These are phyloP conservation scores for Pythium phragmitis DNA, from an alignment of 352 stramenopile species.

Conservation along the genomic window DNA sequence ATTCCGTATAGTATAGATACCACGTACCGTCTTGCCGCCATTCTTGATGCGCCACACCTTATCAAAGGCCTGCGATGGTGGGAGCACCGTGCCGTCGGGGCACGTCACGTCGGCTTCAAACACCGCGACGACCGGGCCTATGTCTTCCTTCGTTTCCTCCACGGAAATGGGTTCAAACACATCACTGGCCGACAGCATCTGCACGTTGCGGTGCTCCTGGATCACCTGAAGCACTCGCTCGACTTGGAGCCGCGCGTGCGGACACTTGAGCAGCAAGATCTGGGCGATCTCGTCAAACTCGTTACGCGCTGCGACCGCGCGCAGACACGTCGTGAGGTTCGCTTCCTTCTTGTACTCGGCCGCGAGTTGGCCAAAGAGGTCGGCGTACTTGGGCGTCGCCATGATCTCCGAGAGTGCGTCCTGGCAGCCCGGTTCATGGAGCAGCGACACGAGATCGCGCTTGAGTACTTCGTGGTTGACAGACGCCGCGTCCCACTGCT, in stretches of 20 bases:
- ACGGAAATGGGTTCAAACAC: conserved; percentile 70
- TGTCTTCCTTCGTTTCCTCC: conserved; percentile 70
- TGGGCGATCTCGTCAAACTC: conserved; percentile 74
- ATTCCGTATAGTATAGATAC: not conserved
- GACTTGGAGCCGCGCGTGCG: conserved; percentile 66
- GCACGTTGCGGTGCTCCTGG: conserved; percentile 64
- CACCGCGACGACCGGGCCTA: conserved; percentile 65
- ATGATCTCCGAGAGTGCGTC: conserved; percentile 76
- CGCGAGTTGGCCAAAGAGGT: conserved; percentile 61
- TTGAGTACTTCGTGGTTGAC: conserved; percentile 60
- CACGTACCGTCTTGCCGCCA: conserved; percentile 45
- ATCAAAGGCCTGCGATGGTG: conserved; percentile 64
- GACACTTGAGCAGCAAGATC: conserved; percentile 73
- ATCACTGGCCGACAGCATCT: conserved; percentile 69
- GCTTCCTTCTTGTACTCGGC: conserved; percentile 57
- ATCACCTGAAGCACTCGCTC: conserved; percentile 73
- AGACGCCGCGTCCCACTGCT: conserved; percentile 61
- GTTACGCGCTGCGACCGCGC: conserved; percentile 42
- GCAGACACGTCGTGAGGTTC: conserved; percentile 54
- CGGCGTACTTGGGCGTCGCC: conserved; percentile 61
- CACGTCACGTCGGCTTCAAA: conserved; percentile 89
- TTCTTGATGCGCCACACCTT: conserved; percentile 90
- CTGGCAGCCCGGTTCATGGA: conserved; percentile 75
- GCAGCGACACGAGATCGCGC: conserved; percentile 65
- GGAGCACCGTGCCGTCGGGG: conserved; percentile 77